Conservation (phyloP, 768 basidiomycete genomes). For the Agrocybe pediades region DNA sequence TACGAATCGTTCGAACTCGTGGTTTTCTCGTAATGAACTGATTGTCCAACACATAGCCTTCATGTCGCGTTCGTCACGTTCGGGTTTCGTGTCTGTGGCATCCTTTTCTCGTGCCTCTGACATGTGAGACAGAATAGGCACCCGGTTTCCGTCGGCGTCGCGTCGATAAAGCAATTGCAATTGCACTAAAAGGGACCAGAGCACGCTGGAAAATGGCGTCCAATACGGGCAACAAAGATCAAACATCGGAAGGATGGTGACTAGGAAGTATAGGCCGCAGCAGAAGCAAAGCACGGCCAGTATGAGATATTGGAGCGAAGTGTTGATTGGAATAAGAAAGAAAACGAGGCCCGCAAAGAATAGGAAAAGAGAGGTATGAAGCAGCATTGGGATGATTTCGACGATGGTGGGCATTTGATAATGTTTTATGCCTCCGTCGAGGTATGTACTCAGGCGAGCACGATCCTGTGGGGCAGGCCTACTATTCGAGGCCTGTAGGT, state of each 20-base stretch:
- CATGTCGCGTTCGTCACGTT: constrained; percentile 40
- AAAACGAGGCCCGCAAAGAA: constrained; percentile 51
- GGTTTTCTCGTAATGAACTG: constrained; percentile 33
- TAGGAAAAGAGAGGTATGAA: constrained; percentile 49
- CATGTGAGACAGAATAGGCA: constrained; percentile 22
- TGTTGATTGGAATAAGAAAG: constrained; percentile 41
- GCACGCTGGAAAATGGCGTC: constrained; percentile 34
- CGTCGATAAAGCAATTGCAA: constrained; percentile 25
- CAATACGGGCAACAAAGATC: constrained; percentile 35
- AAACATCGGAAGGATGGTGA: constrained; percentile 34
- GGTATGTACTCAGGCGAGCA: constrained; percentile 42
- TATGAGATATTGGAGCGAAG: constrained; percentile 31
- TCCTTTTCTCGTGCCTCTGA: constrained; percentile 32
- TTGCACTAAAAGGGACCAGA: constrained; percentile 29
- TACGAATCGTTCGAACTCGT: constrained; percentile 37
- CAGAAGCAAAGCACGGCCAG: constrained; percentile 30
- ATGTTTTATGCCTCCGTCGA: constrained; percentile 36
- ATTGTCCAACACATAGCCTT: constrained; percentile 41
- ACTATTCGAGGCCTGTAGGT: constrained; percentile 34
- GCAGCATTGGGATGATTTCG: constrained; percentile 42
- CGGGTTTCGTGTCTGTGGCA: constrained; percentile 32
- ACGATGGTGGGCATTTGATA: constrained; percentile 42
- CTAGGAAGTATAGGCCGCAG: constrained; percentile 27
- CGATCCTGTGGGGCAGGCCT: constrained; percentile 37
- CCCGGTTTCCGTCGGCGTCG: constrained; percentile 20